Base-by-base conservation (phyloP, 2,329 filamentous ascomycete genomes). In the Hypoxylon sp. region DNA sequence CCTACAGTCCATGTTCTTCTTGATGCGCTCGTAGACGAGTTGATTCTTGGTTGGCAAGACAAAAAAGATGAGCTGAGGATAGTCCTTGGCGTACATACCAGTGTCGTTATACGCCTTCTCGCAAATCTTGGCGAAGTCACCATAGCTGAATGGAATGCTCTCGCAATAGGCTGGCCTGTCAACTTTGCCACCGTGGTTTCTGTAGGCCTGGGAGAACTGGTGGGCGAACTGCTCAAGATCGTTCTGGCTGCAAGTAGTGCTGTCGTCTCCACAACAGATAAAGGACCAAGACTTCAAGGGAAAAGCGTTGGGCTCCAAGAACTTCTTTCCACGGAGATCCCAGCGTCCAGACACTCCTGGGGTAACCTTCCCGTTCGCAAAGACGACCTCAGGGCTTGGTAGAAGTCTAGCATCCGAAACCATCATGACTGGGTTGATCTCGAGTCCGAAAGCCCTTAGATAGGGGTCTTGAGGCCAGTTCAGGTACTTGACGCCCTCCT, bases 1-100 rank as follows among this genome's bases (percentile, higher is more conserved):
- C 35, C 93, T 90, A 76, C 93, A 95, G 73, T 99, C 96, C 68
- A 89, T 91, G 26, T 88, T 93, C 81, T 94, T 94, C 88, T 99
- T 99, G 78, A 98, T 87, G 0, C 93, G 89, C 58, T 93, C 89
- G 74, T 99, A 99, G 0, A 89, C 84, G 13, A 89, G 88, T 0
- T 88, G 82, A 69, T 94, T 91, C 76, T 91, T 92, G 77, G 90
- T 88, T 0, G 86, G 86, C 1, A 98, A 84, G 10, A 98, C 85
- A 74, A 95, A 91, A 73, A 98, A 87, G 8, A 99, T 78, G 3
- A 99, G 87, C 77, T 96, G 91, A 0, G 94, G 92, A 0, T 86
- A 84, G 0, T 78, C 75, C 8, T 88, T 84, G 74, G 83, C 85
- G 10, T 84, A 79, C 22, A 86, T 85, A 2, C 87, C 87, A 2